Evolutionary conservation across 2,329 filamentous ascomycete species (phyloP), one percentile per base, ranked within the genome.

Genomic region (Ophiostoma australiae): DNA sequence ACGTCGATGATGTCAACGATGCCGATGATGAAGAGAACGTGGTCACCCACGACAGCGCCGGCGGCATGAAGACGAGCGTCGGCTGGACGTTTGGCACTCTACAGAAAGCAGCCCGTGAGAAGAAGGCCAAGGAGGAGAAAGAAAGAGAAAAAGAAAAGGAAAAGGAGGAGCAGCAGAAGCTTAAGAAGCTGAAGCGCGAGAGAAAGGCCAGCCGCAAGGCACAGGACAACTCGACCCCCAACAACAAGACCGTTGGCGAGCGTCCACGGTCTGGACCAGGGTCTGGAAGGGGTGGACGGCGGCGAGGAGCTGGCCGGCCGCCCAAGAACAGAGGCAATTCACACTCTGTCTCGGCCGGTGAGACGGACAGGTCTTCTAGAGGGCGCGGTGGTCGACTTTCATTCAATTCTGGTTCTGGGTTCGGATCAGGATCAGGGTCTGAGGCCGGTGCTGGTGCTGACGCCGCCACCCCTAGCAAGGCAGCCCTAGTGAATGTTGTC

Each of bases 201-300:
- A 63, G 6, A 17, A 63, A 20, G 27, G 58, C 58, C 23, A 63
- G 58, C 27, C 23, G 27, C 58, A 63, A 63, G 27, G 58, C 27
- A 33, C 58, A 33, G 23, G 27, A 33, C 5, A 33, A 7, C 58
- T 27, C 11, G 61, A 66, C 61, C 6, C 31, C 61, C 61, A n/a
- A 39, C 15, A 23, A 65, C 6, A 17, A 20, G 27, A 8, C 33
- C 17, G 17, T 15, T 8, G 61, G 27, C 20, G 71, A 72, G 55
- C 71, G 69, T 17, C 69, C 58, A 15, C 48, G 39, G 44, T 23
- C 37, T 5, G 67, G 66, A 33, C 58, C 69, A 1, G 71, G 73
- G 10, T 72, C 72, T n/a, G 73, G 73, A 17, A 65, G 73, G 68
- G 73, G 73, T n/a, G 73, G 73, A 17, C 72, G 72, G 23, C 48